phyloP scores from a whole-genome alignment of 805 yeast genomes.

The Sungouiella blattae region DNA sequence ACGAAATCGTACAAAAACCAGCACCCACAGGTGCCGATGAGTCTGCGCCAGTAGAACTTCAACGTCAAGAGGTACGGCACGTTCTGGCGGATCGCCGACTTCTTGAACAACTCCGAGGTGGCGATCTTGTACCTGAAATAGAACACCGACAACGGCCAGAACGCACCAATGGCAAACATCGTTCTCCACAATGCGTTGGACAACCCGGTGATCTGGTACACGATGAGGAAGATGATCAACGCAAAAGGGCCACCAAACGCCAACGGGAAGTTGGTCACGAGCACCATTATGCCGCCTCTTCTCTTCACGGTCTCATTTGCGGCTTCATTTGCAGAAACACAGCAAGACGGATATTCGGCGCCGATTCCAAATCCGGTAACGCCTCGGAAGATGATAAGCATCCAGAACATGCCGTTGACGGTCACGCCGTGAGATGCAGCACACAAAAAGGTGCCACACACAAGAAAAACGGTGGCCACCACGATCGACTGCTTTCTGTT shows the following conservation, averaged over 20 bases:
- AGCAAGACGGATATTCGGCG: slow-evolving; percentile 91
- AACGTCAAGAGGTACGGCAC: slow-evolving; percentile 68
- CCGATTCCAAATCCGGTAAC: slow-evolving; percentile 91
- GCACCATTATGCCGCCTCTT: slow-evolving; percentile 63
- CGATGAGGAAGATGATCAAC: slow-evolving; percentile 82
- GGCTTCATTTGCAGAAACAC: slow-evolving; percentile 92
- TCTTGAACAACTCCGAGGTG: slow-evolving; percentile 69
- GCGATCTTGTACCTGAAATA: slow-evolving; percentile 70
- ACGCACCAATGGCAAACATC: slow-evolving; percentile 84
- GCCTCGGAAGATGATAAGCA: slow-evolving; percentile 79
- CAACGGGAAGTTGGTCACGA: slow-evolving; percentile 84
- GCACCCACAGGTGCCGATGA: slow-evolving; percentile 63
- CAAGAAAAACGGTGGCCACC: slow-evolving; percentile 68
- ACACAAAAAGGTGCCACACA: slow-evolving; percentile 72
- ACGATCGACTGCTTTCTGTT: slow-evolving; percentile 85
- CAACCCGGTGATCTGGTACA: slow-evolving; percentile 66
- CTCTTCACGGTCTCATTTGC: slow-evolving; percentile 58
- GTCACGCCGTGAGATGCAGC: slow-evolving; percentile 74
- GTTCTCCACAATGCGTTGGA: slow-evolving; percentile 83
- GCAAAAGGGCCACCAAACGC: slow-evolving; percentile 84
- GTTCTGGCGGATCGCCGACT: slow-evolving; percentile 58
- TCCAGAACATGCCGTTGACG: slow-evolving; percentile 75
- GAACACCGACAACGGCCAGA: slow-evolving; percentile 78
- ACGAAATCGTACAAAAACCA: slow-evolving; percentile 94
- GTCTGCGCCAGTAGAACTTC: slow-evolving; percentile 82